Percentiles rank a stretch among this genome's conserved stretches.
phyloP scores from a whole-genome alignment of 1,139 yeast species.

The Taphrina sp. region DNA sequence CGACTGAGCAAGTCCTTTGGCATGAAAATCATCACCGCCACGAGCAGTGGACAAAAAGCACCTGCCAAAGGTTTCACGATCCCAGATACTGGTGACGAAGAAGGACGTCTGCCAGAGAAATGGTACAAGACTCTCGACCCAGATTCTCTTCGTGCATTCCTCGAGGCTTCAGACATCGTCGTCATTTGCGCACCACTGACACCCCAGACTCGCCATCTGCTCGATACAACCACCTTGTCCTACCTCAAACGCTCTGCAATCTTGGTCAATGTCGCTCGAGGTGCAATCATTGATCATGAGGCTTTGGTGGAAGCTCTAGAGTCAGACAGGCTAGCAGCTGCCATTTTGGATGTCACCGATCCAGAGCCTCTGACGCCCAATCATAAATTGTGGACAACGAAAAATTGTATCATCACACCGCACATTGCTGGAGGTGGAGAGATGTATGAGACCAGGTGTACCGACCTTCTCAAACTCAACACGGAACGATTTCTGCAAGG shows the following conservation, averaged over 20 bases:
- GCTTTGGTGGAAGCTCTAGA: slow-evolving; percentile 78
- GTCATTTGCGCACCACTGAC: slow-evolving; percentile 81
- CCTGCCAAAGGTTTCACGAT: slow-evolving; percentile 38
- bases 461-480: slow-evolving; percentile 36
- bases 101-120: slow-evolving; percentile 51
- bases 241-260: slow-evolving; percentile 78
- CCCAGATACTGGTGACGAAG: slow-evolving; percentile 39
- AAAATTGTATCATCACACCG: slow-evolving; percentile 78
- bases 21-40: slow-evolving; percentile 77
- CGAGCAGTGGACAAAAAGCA: slow-evolving; percentile 81
- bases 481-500: too few species aligned
- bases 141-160: slow-evolving; percentile 64
- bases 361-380: slow-evolving; percentile 80
- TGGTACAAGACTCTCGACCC: slow-evolving; percentile 51
- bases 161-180: slow-evolving; percentile 65
- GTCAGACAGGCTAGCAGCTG: slow-evolving; percentile 81
- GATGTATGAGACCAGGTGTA: slow-evolving; percentile 49
- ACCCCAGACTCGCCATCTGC: slow-evolving; percentile 69
- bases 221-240: slow-evolving; percentile 75
- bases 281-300: slow-evolving; percentile 81
- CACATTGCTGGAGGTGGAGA: slow-evolving; percentile 90
- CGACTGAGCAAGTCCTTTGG: slow-evolving; percentile 86
- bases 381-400: slow-evolving; percentile 66
- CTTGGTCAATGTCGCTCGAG: slow-evolving; percentile 81
- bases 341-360: slow-evolving; percentile 83